phyloP scores from a whole-genome alignment of 2,329 filamentous ascomycete species.

The Clonostachys chloroleuca region DNA sequence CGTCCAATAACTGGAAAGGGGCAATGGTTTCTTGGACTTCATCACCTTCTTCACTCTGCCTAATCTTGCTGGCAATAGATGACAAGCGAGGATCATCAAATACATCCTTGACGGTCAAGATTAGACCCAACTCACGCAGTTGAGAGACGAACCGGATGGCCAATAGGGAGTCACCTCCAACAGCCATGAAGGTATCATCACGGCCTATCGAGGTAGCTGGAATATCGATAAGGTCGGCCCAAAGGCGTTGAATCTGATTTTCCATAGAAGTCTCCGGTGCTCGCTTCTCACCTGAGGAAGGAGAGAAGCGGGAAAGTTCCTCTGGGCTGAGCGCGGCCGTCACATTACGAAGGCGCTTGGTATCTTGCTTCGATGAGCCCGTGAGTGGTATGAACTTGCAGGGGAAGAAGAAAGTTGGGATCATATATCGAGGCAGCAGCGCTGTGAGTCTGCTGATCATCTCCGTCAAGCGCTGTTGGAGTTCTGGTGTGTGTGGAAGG shows the following conservation, averaged over 20 bases:
- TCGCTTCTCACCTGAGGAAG: slow-evolving; percentile 1
- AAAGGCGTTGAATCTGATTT: slow-evolving; percentile 24
- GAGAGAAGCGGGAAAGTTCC: neutral
- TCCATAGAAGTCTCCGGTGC: slow-evolving; percentile 10
- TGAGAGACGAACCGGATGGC: slow-evolving; percentile 5
- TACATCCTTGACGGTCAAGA: slow-evolving; percentile 7
- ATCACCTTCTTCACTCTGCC: neutral
- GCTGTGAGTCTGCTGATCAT: slow-evolving; percentile 3
- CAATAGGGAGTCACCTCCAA: slow-evolving; percentile 9
- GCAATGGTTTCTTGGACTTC: neutral
- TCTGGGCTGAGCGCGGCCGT: neutral
- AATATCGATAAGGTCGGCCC: slow-evolving; percentile 4
- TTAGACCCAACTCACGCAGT: neutral
- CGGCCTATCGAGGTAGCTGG: slow-evolving; percentile 1
- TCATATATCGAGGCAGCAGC: slow-evolving; percentile 9
- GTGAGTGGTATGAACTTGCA: slow-evolving; percentile 9
- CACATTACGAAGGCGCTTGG: slow-evolving; percentile 1
- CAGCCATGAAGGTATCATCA: slow-evolving; percentile 5
- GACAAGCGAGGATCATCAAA: slow-evolving; percentile 4
- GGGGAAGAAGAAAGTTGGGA: slow-evolving; percentile 10
- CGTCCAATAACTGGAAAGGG: neutral
- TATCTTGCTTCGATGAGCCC: slow-evolving; percentile 7
- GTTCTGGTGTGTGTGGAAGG: slow-evolving; percentile 1
- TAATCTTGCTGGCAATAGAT: neutral
- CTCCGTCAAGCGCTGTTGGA: slow-evolving; percentile 5